Evolutionary conservation across 768 basidiomycete genomes (phyloP), one percentile per base, ranked within the genome.

Genomic region (Gymnopilus dilepis): DNA sequence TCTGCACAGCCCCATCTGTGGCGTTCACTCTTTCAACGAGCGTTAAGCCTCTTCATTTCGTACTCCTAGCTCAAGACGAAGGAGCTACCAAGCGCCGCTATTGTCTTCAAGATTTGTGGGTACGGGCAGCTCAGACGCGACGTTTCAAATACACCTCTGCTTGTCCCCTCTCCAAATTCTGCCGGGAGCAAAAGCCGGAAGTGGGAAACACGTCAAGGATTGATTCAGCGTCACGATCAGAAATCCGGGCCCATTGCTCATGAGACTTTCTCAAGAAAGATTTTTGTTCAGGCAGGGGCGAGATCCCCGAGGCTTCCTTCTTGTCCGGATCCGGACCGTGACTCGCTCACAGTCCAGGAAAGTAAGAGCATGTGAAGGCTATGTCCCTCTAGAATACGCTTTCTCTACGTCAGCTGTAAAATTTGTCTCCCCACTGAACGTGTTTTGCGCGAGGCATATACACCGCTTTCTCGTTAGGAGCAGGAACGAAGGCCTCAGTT

Each of bases 1-100:
- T 4, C 22, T 31, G 52, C 37, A 54, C 37, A 54, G 52, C 52
- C 34, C 13, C 12, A 54, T 54, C 34, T 54, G 52, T 54, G 52
- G 52, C 52, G 52, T 54, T 15, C 45, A 22, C 7, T 26, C 45
- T 47, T 22, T 21, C 12, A 47, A 47, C 13, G 17, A 22, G 5
- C 11, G 15, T 22, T 22, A 47, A 47, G 19, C 19, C 19, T 47
- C 15, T 17, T 34, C 33, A 37, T 3, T 37, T 37, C 34, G 9
- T 37, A 9, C 34, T 37, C 34, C 2, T 9, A 11, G 11, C 34
- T 2, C 7, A 11, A 15, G 15, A 37, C 2, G 45, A 24, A 47
- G 19, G 6, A 22, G 4, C 19, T 4, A 22, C 1, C 12, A 28
- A 12, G 5, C 1, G 15, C 47, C 31, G 2, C 47, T 30, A 50